These are phyloP conservation scores for Plenodomus biglobosus DNA, from an alignment of 2,329 filamentous ascomycete species.

Conservation along the genomic window DNA sequence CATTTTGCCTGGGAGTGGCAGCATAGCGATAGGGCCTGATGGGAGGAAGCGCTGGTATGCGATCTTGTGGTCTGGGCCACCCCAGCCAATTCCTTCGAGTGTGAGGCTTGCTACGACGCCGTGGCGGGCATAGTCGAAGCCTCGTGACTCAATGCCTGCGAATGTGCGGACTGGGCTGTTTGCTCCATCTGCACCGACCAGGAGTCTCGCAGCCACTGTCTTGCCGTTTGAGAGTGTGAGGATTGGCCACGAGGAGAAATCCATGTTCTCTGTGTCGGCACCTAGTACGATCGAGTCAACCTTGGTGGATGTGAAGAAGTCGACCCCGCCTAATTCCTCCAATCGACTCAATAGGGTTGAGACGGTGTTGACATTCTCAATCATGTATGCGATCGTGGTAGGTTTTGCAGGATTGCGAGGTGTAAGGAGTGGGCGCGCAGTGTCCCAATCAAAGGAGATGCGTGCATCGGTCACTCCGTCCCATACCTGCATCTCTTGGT, in stretches of 20 bases:
- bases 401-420: constrained; percentile 47
- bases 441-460: constrained; percentile 83
- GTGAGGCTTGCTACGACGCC: constrained; percentile 88
- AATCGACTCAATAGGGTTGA: constrained; percentile 73
- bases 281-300: constrained; percentile 82
- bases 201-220: constrained; percentile 73
- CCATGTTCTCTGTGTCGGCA: constrained; percentile 63
- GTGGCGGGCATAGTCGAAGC: constrained; percentile 92
- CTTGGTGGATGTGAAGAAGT: constrained; percentile 73
- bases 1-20: constrained; percentile 81
- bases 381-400: constrained; percentile 88
- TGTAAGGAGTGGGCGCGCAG: constrained; percentile 40
- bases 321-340: constrained; percentile 65
- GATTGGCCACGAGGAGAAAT: constrained; percentile 86
- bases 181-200: constrained; percentile 91
- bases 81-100: constrained; percentile 58
- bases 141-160: constrained; percentile 78
- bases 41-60: constrained; percentile 96
- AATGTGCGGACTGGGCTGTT: constrained; percentile 92
- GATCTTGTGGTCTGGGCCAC: constrained; percentile 58
- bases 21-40: constrained; percentile 84
- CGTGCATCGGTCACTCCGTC: constrained; percentile 85
- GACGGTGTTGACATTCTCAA: constrained; percentile 88
- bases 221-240: constrained; percentile 70
- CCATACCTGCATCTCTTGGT: constrained; percentile 98